phyloP scores from a whole-genome alignment of 108 stramenopile genomes.

The Aurantiochytrium sp. region DNA sequence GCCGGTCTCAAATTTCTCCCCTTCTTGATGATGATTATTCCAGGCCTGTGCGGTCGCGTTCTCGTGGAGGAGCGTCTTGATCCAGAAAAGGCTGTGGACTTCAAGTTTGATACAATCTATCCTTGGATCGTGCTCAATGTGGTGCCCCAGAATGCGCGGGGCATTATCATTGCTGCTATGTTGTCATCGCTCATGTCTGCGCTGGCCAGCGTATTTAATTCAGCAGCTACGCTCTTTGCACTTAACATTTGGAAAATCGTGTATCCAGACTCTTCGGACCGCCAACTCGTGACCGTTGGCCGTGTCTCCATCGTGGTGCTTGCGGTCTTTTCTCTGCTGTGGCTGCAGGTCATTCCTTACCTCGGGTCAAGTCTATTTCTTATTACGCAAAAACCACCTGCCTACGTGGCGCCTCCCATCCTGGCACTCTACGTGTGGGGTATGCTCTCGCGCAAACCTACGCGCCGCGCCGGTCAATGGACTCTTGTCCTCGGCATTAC shows the following conservation, averaged over 20 bases:
- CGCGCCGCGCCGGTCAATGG: neutral
- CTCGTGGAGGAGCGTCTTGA: neutral
- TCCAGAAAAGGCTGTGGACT: neutral
- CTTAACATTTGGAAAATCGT: neutral
- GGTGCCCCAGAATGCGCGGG: neutral
- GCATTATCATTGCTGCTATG: neutral
- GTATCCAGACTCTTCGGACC: neutral
- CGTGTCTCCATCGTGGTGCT: neutral
- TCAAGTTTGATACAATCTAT: neutral
- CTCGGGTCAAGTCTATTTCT: neutral
- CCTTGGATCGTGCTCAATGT: slow-evolving; percentile 12
- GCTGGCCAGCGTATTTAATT: neutral
- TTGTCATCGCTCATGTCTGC: slow-evolving; percentile 1
- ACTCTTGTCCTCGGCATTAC: neutral
- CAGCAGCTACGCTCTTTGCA: neutral
- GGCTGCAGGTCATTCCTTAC: neutral
- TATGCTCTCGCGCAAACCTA: neutral
- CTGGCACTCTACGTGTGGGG: slow-evolving; percentile 1
- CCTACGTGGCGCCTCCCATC: slow-evolving; percentile 4
- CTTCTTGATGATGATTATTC: neutral
- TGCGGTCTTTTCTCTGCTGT: neutral
- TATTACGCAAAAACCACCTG: neutral
- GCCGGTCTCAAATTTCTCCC: neutral
- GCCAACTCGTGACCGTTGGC: neutral
- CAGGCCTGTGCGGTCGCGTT: neutral